Evolutionary conservation across 495 filamentous ascomycete genomes (phyloP).

Genomic region (Chaetomium fimeti): DNA sequence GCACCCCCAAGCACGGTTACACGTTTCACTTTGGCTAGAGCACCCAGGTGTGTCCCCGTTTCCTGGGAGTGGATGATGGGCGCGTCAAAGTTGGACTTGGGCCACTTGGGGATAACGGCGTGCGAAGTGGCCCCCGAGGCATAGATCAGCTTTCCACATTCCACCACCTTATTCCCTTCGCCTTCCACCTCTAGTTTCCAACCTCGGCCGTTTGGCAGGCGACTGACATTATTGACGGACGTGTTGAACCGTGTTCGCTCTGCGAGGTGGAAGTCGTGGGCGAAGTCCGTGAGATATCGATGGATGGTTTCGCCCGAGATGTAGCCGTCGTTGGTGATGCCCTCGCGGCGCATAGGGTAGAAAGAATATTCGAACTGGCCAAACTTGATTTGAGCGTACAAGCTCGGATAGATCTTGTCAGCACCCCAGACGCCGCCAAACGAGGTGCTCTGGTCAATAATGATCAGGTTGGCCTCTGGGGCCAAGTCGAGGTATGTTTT

Average conservation of each 20-base stretch:
- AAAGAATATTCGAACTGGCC: conserved; percentile 43
- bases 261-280: conserved; percentile 35
- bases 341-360: conserved; percentile 37
- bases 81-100: conserved; percentile 28
- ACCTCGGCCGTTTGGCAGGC: not conserved
- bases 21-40: conserved; percentile 20
- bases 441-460: conserved; percentile 41
- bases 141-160: conserved; percentile 44
- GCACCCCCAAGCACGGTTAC: conserved; percentile 47
- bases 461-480: conserved; percentile 36
- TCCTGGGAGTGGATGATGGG: conserved; percentile 42
- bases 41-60: conserved; percentile 31
- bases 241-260: conserved; percentile 22
- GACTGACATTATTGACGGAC: not conserved
- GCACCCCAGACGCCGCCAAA: conserved; percentile 48
- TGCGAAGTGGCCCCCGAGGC: conserved; percentile 47
- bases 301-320: conserved; percentile 36
- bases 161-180: conserved; percentile 16
- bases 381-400: conserved; percentile 42
- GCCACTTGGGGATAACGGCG: conserved; percentile 42
- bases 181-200: not conserved
- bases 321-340: conserved; percentile 29
- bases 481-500: conserved; percentile 46
- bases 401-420: conserved; percentile 42
- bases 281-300: conserved; percentile 33